Percentiles rank a stretch among this genome's conserved stretches.
Conservation (phyloP, 1,139 yeast species). For the Lodderomyces elongisporus region DNA sequence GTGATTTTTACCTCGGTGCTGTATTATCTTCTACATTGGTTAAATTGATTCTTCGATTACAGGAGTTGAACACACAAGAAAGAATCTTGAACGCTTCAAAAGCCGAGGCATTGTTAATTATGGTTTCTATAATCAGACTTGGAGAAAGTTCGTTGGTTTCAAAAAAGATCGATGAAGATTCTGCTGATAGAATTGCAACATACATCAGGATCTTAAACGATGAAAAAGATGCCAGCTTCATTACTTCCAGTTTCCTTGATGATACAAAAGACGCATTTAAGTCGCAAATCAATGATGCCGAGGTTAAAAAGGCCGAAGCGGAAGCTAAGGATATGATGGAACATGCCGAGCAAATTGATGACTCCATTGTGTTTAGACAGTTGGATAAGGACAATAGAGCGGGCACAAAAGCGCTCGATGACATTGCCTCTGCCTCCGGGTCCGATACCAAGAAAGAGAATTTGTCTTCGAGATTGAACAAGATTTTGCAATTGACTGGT, state of each 20-base stretch:
- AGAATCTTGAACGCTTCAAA: constrained; percentile 73
- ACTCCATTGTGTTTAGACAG: constrained; percentile 77
- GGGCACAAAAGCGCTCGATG: constrained; percentile 39
- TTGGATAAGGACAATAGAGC: constrained; percentile 49
- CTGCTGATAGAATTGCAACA: constrained; percentile 83
- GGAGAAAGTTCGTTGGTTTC: constrained; percentile 78
- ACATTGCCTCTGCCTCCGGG: constrained; percentile 44
- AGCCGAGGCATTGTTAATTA: constrained; percentile 90
- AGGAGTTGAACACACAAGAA: constrained; percentile 49
- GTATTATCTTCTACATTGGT: constrained; percentile 85
- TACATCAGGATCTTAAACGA: constrained; percentile 76
- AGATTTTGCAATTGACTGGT: constrained; percentile 91
- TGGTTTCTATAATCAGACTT: constrained; percentile 87
- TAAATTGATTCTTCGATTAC: constrained; percentile 77
- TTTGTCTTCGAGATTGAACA: constrained; percentile 72
- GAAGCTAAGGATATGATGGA: constrained; percentile 60
- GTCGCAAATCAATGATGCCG: constrained; percentile 53
- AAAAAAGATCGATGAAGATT: constrained; percentile 88
- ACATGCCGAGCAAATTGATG: constrained; percentile 79
- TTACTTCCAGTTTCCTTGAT: constrained; percentile 75
- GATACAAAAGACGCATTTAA: constrained; percentile 85
- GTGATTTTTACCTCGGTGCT: constrained; percentile 89
- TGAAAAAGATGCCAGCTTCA: constrained; percentile 44
- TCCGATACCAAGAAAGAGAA: constrained; percentile 47
- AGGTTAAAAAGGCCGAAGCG: constrained; percentile 50